phyloP scores from a whole-genome alignment of 169 alveolate species.

The Cryptosporidium viatorum region DNA sequence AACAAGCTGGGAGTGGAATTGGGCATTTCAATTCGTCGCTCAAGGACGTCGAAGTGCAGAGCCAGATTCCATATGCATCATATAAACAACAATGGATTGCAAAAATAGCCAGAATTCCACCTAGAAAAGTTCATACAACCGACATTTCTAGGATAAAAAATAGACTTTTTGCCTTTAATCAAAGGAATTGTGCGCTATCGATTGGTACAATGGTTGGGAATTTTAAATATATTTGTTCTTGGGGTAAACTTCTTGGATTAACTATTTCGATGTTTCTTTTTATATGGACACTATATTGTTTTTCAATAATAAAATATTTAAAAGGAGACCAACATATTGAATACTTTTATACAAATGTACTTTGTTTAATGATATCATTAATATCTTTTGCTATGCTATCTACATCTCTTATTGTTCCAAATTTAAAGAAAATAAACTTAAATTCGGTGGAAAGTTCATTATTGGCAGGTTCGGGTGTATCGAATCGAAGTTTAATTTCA shows the following conservation, averaged over 20 bases:
- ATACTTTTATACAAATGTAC: slow-evolving; percentile 24
- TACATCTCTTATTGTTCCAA: neutral
- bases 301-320: slow-evolving; percentile 10
- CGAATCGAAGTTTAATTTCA: slow-evolving; percentile 9
- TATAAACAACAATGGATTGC: slow-evolving; percentile 56
- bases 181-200: slow-evolving; percentile 57
- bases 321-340: slow-evolving; percentile 21
- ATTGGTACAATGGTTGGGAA: slow-evolving; percentile 69
- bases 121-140: slow-evolving; percentile 61
- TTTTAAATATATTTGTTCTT: slow-evolving; percentile 34
- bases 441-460: slow-evolving; percentile 6
- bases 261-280: slow-evolving; percentile 19
- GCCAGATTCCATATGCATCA: neutral
- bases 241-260: slow-evolving; percentile 61
- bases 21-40: neutral
- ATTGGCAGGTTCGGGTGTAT: slow-evolving; percentile 22
- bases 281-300: slow-evolving; percentile 45
- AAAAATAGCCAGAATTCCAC: slow-evolving; percentile 44
- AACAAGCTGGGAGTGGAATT: slow-evolving; percentile 22
- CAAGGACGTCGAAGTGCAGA: neutral
- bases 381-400: neutral
- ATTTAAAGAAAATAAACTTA: neutral
- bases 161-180: slow-evolving; percentile 67
- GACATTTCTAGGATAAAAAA: slow-evolving; percentile 40
- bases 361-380: slow-evolving; percentile 29